Base-by-base conservation (phyloP, 768 basidiomycete genomes). In the Podaxis pistillaris region DNA sequence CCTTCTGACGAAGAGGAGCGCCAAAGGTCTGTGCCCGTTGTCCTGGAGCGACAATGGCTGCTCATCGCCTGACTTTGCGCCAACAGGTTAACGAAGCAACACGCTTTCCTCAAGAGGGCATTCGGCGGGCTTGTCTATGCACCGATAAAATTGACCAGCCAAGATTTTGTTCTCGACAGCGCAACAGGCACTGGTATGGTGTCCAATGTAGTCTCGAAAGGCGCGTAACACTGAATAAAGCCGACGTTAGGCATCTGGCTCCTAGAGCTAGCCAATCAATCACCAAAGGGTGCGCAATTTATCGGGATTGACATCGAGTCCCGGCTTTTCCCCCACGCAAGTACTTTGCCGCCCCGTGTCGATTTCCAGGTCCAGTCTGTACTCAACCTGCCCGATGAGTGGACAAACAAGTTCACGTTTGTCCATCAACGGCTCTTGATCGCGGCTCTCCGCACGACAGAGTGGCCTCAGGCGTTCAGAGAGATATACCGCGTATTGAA, bases 351-450 rank as follows among this genome's bases (percentile, higher is more conserved):
- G 22, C 12, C 22, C n/a, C 15, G 19, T n/a, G n/a, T 49, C 19
- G 9, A 17, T 11, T 49, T 49, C 47, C 24, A 4, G 4, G 22
- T 50, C 22, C 24, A 28, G 12, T 50, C 49, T 26, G 49, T 26
- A 12, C 49, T 28, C 49, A 28, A 26, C 17, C 61, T 68, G 4
- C 66, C 67, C 11, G 28, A 22, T 13, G 62, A 64, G 55, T 70
- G 69, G 69, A 58, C n/a, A 19, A 57, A 63, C 30, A 52, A 53
- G 3, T 70, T 70, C 53, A 56, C 54, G 5, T 65, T 66, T 28
- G 65, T 68, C 19, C 64, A 70, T 56, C 66, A 70, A 47, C 68
- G 69, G 30, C 61, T 70, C n/a, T 56, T 70, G 46, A 58, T 69
- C 17, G 55, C 46, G 19, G 63, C 67, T 47, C 60, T 70, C 15